Evolutionary conservation across 176 grass and related monocot genomes (phyloP).

Genomic region (Eleusine coracana): DNA sequence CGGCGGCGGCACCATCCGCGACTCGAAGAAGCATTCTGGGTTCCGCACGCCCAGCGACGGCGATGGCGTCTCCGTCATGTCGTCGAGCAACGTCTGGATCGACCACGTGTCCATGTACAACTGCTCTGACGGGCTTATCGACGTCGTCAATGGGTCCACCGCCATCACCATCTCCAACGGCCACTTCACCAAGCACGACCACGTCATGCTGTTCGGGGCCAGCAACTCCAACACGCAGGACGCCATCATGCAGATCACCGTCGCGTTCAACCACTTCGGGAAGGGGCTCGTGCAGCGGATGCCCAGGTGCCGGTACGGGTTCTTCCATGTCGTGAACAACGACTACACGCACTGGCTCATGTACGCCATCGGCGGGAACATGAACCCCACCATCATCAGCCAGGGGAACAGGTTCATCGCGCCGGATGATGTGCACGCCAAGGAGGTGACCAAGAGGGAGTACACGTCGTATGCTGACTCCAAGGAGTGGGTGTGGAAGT

Average conservation of each 20-base stretch:
- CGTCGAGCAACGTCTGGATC: slow-evolving; percentile 67
- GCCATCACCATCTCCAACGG: slow-evolving; percentile 80
- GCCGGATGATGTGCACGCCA: slow-evolving; percentile 32
- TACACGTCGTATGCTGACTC: slow-evolving; percentile 54
- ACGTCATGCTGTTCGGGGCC: slow-evolving; percentile 88
- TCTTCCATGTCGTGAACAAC: slow-evolving; percentile 91
- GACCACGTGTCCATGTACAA: slow-evolving; percentile 73
- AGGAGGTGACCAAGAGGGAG: slow-evolving; percentile 84
- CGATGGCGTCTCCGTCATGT: slow-evolving; percentile 62
- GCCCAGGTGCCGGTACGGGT: slow-evolving; percentile 65
- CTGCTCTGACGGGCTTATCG: slow-evolving; percentile 78
- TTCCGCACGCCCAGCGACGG: slow-evolving; percentile 55
- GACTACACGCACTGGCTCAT: slow-evolving; percentile 92
- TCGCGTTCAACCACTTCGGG: slow-evolving; percentile 93
- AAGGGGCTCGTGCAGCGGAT: slow-evolving; percentile 88
- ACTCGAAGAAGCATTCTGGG: slow-evolving; percentile 51
- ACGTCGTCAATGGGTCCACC: slow-evolving; percentile 67
- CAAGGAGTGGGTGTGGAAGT: slow-evolving; percentile 85
- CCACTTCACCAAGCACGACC: slow-evolving; percentile 78
- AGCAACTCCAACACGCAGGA: slow-evolving; percentile 52
- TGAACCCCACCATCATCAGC: slow-evolving; percentile 83
- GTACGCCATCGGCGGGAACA: slow-evolving; percentile 86
- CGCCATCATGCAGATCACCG: slow-evolving; percentile 70
- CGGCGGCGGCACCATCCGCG: slow-evolving; percentile 61
- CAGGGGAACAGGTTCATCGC: slow-evolving; percentile 82